A percentile compares a stretch with the other conserved stretches of the same genome.
Conservation (phyloP, 306 rosid genomes). For the Elaeagnus macrophylla region DNA sequence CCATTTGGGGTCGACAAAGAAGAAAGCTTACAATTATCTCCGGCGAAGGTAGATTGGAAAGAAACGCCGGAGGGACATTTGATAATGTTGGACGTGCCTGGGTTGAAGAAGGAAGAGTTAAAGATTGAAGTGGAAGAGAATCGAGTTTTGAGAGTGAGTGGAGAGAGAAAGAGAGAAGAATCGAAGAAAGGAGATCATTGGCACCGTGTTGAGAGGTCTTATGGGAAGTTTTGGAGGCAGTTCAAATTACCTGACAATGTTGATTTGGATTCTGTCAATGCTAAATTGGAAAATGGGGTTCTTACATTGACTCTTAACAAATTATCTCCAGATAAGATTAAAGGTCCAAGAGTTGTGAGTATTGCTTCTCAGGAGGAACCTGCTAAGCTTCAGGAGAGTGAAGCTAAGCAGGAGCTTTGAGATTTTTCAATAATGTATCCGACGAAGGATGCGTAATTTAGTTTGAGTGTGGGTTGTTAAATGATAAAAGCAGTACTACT, state of each 20-base stretch:
- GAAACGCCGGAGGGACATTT: constrained; percentile 55
- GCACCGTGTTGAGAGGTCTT: constrained; percentile 55
- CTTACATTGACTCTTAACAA: constrained; percentile 42
- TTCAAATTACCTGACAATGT: constrained; percentile 52
- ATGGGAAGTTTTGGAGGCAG: constrained; percentile 65
- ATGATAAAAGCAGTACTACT: no score
- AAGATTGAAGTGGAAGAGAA: constrained; percentile 57
- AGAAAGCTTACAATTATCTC: constrained; percentile 27
- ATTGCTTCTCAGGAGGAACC: constrained; percentile 28
- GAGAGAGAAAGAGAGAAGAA: constrained; percentile 27
- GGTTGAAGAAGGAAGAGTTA: constrained; percentile 43
- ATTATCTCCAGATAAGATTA: constrained; percentile 45
- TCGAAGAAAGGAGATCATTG: constrained; percentile 46
- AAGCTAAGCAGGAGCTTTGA: constrained; percentile 46
- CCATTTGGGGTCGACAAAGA: constrained; percentile 39
- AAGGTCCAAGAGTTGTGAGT: constrained; percentile 39
- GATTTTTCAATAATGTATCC: no score
- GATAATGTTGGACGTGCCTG: constrained; percentile 61
- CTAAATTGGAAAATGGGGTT: constrained; percentile 52
- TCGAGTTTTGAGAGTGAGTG: constrained; percentile 53
- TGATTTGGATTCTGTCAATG: constrained; percentile 49
- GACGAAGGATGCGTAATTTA: no score
- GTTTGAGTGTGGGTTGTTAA: no score
- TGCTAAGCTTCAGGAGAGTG: constrained; percentile 17
- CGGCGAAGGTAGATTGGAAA: constrained; percentile 59